Base-by-base conservation (phyloP, 495 filamentous ascomycete genomes). In the Parathielavia hyrcaniae region DNA sequence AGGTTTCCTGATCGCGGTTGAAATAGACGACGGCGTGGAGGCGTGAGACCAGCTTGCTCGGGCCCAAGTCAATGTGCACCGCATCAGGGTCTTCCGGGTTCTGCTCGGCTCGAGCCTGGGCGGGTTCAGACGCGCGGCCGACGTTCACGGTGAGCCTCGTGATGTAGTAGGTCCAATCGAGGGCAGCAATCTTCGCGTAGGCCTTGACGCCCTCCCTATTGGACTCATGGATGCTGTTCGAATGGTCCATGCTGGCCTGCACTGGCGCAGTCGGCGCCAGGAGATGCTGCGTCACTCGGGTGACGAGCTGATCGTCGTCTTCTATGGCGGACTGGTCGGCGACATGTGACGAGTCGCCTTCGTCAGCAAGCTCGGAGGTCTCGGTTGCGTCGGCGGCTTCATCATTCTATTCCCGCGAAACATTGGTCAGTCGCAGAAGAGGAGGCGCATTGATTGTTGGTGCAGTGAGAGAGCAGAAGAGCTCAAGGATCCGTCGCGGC, bases 151-250 rank as follows among this genome's bases (percentile, higher is more conserved):
- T 79, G 47, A 91, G 79, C 30, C 83, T 83, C 61, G 86, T 88
- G 61, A 97, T 84, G 69, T 91, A 97, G 72, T 89, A 98, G 11
- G 92, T 96, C 93, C 93, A 98, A 65, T 90, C 86, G 54, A 83
- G 81, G 36, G 91, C 93, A 39, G 90, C 85, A 59, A 98, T 87
- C 73, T 96, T 96, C 16, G 93, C 93, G 70, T 91, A 98, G 19
- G 95, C 93, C 64, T 86, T 83, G 62, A 91, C 86, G 30, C 85
- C 86, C 54, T 86, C 80, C 40, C 85, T 85, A 60, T 88, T 83
- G 50, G 79, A 77, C 68, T 86, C 85, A 60, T 86, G 83, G 55
- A 89, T 77, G 53, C 76, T 72, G 67, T 89, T 95, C 47, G 85
- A 78, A 67, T 88, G 83, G 61, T 95, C 86, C 62, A 77, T 79